Percentiles rank a stretch among this genome's conserved stretches.
These are phyloP conservation scores for Ganoderma leucocontextum DNA, from an alignment of 1,284 basidiomycete species.

Conservation along the genomic window DNA sequence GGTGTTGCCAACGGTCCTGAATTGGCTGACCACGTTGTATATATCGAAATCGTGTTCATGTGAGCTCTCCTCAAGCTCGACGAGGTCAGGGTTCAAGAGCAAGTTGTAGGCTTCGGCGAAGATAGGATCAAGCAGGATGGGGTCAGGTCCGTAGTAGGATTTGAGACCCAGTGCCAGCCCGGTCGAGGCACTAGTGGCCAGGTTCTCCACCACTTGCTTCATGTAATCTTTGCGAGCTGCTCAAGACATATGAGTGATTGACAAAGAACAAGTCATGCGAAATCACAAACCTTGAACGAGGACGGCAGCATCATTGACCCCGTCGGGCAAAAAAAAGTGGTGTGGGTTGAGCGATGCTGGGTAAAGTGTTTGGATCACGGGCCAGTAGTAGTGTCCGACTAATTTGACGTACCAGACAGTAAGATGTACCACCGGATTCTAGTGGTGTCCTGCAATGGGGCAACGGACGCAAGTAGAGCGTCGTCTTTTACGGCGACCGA, in stretches of 20 bases:
- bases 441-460: not conserved
- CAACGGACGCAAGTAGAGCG: not conserved
- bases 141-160: not conserved
- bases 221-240: not conserved
- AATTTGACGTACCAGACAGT: not conserved
- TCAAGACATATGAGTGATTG: not conserved
- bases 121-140: not conserved
- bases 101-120: not conserved
- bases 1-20: not conserved
- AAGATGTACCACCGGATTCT: not conserved
- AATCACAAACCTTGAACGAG: not conserved
- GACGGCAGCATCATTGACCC: not conserved
- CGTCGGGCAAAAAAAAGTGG: not conserved
- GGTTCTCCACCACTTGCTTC: not conserved
- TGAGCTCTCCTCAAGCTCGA: not conserved
- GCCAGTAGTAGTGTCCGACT: not conserved
- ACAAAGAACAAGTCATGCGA: not conserved
- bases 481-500: not conserved
- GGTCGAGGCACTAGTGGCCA: not conserved
- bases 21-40: not conserved
- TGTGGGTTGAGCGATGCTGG: not conserved
- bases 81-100: not conserved
- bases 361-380: no score
- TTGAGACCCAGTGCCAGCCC: no score
- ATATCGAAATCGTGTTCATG: not conserved